Conservation (phyloP, 2,329 filamentous ascomycete genomes). For the Peltaster fructicola region DNA sequence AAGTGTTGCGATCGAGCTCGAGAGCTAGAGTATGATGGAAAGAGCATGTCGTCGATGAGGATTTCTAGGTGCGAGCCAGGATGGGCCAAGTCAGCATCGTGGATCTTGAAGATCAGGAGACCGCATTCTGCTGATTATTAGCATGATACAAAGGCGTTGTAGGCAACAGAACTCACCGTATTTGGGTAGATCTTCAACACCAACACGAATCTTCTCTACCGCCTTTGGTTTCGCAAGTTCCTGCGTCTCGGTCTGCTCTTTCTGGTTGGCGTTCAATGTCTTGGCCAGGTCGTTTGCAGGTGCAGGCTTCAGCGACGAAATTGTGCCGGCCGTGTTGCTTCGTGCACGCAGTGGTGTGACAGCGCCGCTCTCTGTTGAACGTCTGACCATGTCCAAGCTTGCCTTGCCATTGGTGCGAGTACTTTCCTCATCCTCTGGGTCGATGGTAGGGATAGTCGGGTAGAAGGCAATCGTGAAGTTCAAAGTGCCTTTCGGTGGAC, state of each 20-base stretch:
- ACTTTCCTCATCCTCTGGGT: conserved; percentile 72
- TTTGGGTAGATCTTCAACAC: conserved; percentile 60
- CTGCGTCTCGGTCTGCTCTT: conserved; percentile 26
- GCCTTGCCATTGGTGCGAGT: conserved; percentile 7
- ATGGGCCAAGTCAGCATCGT: conserved; percentile 71
- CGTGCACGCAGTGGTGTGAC: conserved; percentile 4
- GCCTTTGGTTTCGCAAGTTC: conserved; percentile 30
- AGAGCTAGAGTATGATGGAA: conserved; percentile 70
- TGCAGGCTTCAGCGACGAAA: conserved; percentile 21
- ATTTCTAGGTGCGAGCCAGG: conserved; percentile 67
- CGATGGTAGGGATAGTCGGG: conserved; percentile 69
- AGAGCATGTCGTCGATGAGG: conserved; percentile 85
- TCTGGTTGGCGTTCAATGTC: conserved; percentile 29
- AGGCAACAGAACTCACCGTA: conserved; percentile 37
- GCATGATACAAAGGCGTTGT: conserved; percentile 7
- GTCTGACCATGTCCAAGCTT: conserved; percentile 8
- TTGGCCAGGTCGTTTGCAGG: conserved; percentile 24
- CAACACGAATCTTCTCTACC: conserved; percentile 60
- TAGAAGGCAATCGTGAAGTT: conserved; percentile 80
- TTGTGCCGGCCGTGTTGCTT: conserved; percentile 21
- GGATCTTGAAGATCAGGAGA: conserved; percentile 81
- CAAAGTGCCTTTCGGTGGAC: conserved; percentile 59
- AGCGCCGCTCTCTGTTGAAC: conserved; percentile 6
- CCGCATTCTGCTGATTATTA: conserved; percentile 52
- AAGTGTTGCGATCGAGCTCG: conserved; percentile 51